These are phyloP conservation scores for Xerocomellus amylosporus DNA, from an alignment of 768 basidiomycete genomes.

Conservation along the genomic window DNA sequence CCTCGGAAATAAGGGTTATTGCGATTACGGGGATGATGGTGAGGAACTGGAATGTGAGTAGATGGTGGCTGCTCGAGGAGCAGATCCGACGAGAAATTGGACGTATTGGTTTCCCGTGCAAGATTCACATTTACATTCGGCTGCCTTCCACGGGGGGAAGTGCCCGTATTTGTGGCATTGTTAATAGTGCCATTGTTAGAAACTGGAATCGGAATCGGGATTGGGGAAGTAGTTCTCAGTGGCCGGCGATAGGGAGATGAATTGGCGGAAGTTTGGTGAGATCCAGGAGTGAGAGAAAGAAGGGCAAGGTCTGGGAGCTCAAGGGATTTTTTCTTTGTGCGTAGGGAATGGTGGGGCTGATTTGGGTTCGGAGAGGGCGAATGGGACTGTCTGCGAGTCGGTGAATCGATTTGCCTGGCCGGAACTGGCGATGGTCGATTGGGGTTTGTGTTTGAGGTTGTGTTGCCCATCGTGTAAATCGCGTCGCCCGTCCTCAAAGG, in stretches of 20 bases:
- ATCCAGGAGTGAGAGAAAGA: slow-evolving; percentile 45
- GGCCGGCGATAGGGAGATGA: slow-evolving; percentile 42
- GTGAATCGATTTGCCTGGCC: slow-evolving; percentile 27
- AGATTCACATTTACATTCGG: slow-evolving; percentile 29
- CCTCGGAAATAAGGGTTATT: slow-evolving; percentile 36
- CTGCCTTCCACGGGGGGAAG: slow-evolving; percentile 35
- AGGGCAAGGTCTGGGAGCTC: slow-evolving; percentile 72
- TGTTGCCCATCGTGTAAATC: slow-evolving; percentile 33
- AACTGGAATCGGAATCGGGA: slow-evolving; percentile 45
- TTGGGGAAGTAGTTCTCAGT: slow-evolving; percentile 45
- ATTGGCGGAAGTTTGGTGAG: slow-evolving; percentile 36
- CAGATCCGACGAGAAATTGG: slow-evolving; percentile 38
- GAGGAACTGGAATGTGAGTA: slow-evolving; percentile 40
- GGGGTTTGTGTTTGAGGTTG: slow-evolving; percentile 31
- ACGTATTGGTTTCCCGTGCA: slow-evolving; percentile 24
- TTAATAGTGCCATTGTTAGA: slow-evolving; percentile 38
- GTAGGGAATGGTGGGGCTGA: slow-evolving; percentile 57
- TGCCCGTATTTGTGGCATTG: slow-evolving; percentile 35
- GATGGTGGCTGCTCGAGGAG: slow-evolving; percentile 43
- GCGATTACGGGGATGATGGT: slow-evolving; percentile 30
- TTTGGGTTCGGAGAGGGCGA: slow-evolving; percentile 42
- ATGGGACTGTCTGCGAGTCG: slow-evolving; percentile 16
- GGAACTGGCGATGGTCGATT: slow-evolving; percentile 26
- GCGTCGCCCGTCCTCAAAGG: slow-evolving; percentile 16
- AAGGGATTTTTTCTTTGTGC: slow-evolving; percentile 68